Base-by-base conservation (phyloP, 2,329 filamentous ascomycete species). In the Aureobasidium sp. region DNA sequence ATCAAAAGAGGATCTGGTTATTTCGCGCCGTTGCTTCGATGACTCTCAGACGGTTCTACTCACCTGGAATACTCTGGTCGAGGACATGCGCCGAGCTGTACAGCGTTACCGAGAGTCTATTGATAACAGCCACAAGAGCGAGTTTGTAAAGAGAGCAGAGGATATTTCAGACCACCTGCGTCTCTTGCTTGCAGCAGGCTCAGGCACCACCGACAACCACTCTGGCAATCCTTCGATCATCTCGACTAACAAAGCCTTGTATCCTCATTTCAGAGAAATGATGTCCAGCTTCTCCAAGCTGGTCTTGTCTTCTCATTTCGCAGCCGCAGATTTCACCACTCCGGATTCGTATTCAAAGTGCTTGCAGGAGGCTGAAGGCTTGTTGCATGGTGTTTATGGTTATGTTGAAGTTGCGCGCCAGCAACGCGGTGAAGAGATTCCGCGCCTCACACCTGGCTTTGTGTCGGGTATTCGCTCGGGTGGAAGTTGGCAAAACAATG, bases 261-360 rank as follows among this genome's bases (percentile, higher is more conserved):
- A 97, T 71, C 94, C 94, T 27, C 92, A 97, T 75, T 99, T 99
- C 76, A 84, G 94, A 60, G 94, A 97, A 72, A 97, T 97, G 87
- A 99, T 99, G 94, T 97, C 94, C 48, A 92, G 96, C 69, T 99
- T 99, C 74, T 97, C 94, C n/a, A 99, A 99, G 74, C 82, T 99
- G 10, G 94, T 99, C 48, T 87, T 99, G 53, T 99, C 94, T 2
- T 97, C 94, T 15, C 94, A 99, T 72, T 97, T 99, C 72, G 94
- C 94, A 43, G 92, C 93, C 6, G 90, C 93, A 37, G 94, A 99
- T 76, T 97, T 92, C 85, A 92, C 93, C 9, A 92, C 93, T 61
- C 87, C 90, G 17, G 94, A 99, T 74, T 95, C 93, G 0, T 89
- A 93, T 65, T 88, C 94, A 61, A 99, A 99, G 74, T 99, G 94